phyloP scores from a whole-genome alignment of 1,139 yeast species.

The Scheffersomyces segobiensis region DNA sequence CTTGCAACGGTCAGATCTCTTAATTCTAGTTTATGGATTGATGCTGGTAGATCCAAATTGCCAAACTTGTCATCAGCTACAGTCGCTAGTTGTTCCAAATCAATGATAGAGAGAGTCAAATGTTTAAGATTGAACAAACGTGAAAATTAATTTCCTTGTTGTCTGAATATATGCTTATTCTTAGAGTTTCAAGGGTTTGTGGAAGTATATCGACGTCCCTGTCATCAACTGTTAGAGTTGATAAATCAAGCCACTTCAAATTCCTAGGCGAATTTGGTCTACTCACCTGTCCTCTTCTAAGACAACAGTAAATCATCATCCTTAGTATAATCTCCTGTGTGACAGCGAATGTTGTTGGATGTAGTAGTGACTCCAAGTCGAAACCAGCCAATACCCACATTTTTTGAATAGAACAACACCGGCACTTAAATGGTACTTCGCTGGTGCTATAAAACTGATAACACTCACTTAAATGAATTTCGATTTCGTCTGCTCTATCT shows the following conservation, averaged over 20 bases:
- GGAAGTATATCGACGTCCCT: neutral
- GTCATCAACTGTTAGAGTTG: neutral
- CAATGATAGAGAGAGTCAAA: neutral
- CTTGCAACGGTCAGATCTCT: neutral
- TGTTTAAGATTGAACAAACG: neutral
- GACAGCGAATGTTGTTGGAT: neutral
- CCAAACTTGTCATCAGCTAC: neutral
- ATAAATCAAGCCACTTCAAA: neutral
- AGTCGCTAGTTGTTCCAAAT: neutral
- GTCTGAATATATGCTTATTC: neutral
- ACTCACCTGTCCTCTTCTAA: neutral
- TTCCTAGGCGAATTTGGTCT: neutral
- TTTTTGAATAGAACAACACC: neutral
- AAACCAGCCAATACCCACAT: neutral
- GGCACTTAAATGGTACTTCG: neutral
- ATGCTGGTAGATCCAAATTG: neutral
- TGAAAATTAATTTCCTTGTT: neutral
- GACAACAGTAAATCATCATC: neutral
- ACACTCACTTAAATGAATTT: neutral
- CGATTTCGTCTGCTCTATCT: neutral
- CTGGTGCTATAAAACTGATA: neutral
- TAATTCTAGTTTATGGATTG: neutral
- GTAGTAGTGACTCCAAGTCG: neutral
- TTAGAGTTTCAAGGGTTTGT: neutral
- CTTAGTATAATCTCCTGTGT: neutral